Evolutionary conservation across 2,329 filamentous ascomycete species (phyloP).

Genomic region (Pseudogymnoascus sp.): DNA sequence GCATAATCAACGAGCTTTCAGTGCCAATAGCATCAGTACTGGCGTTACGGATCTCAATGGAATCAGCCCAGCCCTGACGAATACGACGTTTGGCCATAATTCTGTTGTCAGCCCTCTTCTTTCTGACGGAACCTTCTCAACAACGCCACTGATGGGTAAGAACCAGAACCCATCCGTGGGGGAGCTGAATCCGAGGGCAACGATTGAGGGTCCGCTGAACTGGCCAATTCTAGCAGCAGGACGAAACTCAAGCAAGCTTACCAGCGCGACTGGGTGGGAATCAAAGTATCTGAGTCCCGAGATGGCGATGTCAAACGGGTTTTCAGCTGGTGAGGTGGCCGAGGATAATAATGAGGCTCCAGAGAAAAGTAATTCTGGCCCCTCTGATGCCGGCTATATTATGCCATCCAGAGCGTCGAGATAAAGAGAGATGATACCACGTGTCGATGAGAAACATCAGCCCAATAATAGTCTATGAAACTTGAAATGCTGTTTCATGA

Average conservation of each 20-base stretch:
- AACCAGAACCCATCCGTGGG: neutral
- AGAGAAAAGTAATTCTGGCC: neutral
- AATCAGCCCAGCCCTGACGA: conserved; percentile 1
- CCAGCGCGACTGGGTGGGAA: conserved; percentile 1
- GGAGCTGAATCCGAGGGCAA: neutral
- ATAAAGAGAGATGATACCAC: neutral
- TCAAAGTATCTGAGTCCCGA: conserved; percentile 6
- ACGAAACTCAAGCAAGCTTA: neutral
- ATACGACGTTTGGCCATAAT: neutral
- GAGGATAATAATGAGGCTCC: neutral
- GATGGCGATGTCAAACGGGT: conserved; percentile 1
- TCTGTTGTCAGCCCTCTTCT: neutral
- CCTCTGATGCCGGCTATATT: neutral
- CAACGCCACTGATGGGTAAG: neutral
- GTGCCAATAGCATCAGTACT: neutral
- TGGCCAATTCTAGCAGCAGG: neutral
- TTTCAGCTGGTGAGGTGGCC: neutral
- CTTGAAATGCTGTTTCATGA: neutral
- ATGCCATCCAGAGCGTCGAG: neutral
- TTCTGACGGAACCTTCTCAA: neutral
- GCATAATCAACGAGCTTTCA: neutral
- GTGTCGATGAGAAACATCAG: neutral
- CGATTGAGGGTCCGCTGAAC: conserved; percentile 3
- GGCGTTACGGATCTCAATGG: neutral
- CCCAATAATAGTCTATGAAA: neutral